Evolutionary conservation across 331 rosid genomes (phyloP).

Genomic region (Malus hybrid): DNA sequence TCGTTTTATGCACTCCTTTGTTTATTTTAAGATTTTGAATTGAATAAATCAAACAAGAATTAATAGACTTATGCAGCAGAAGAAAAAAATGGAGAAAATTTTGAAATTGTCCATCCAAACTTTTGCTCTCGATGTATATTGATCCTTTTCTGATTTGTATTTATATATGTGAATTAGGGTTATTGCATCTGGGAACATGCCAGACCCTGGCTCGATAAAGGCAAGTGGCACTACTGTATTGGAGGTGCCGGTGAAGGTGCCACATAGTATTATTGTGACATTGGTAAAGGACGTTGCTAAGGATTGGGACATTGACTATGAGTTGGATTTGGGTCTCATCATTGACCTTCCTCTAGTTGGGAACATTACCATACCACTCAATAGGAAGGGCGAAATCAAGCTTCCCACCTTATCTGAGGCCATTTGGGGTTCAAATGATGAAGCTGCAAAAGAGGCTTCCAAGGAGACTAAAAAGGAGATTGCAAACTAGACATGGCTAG

Average conservation of each 20-base stretch:
- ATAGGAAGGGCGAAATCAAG: conserved; percentile 69
- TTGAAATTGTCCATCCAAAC: neutral
- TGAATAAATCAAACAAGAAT: neutral
- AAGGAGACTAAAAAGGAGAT: neutral
- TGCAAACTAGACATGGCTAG: neutral
- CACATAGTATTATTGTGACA: conserved; percentile 50
- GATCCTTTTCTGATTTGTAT: neutral
- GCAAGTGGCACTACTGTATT: conserved; percentile 41
- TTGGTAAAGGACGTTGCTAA: conserved; percentile 56
- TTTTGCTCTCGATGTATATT: neutral
- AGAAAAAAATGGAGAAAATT: neutral
- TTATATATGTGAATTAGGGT: conserved; percentile 25
- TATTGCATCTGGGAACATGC: conserved; percentile 64
- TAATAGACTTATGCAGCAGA: neutral
- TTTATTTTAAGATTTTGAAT: too few relatives aligned
- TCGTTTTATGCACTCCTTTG: neutral
- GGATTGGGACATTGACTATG: conserved; percentile 90
- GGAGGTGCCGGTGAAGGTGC: conserved; percentile 63
- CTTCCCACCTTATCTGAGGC: conserved; percentile 33
- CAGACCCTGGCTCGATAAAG: conserved; percentile 81
- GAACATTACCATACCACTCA: conserved; percentile 63
- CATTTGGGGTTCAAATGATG: neutral
- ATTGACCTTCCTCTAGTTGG: conserved; percentile 71
- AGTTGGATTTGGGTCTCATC: conserved; percentile 45
- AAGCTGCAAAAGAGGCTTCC: neutral